Evolutionary conservation across 768 basidiomycete species (phyloP), one percentile per base, ranked within the genome.

Genomic region (Strobilomyces echinocephalus): DNA sequence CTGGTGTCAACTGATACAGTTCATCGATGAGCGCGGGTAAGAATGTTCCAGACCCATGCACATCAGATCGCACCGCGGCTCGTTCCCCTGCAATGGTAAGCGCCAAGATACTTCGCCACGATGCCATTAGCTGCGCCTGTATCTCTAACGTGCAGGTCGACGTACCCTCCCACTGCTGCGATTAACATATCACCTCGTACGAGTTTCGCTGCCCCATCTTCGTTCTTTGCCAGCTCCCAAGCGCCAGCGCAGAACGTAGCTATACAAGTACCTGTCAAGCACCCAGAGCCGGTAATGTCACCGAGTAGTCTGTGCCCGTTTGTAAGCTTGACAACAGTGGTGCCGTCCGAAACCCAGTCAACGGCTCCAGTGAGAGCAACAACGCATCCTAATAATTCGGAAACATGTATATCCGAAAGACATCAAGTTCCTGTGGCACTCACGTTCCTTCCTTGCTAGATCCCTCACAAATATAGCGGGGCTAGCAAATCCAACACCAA

Each of bases 221-320:
- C 60, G 49, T 45, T 65, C 51, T 59, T 65, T 40, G 18, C 72
- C 65, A n/a, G 69, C 69, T 31, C 69, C 66, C 30, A 79, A 63
- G 84, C 82, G 2, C 81, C 85, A 5, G 86, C 91, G 65, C 88
- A 90, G 70, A 85, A 94, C 15, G 86, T 81, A 1, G 91, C 88
- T 45, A 95, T 79, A 30, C 79, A 75, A 10, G 88, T 87, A 26
- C 88, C 88, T 21, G 83, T 74, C 67, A 95, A 83, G 63, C 94
- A 97, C 5, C 94, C 94, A 24, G 89, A 89, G 1, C 94, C 95
- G 0, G 95, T 97, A 52, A 97, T 92, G 50, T 79, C 75, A 0
- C 84, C 85, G 8, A 97, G 80, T 24, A 87, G 72, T 15, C 74
- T 70, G 62, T 88, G 76, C 0, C 95, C 95, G 61, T 97, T 97